These are phyloP conservation scores for Acanthamoeba healyi DNA, from an alignment of 208 protist species.

Conservation along the genomic window DNA sequence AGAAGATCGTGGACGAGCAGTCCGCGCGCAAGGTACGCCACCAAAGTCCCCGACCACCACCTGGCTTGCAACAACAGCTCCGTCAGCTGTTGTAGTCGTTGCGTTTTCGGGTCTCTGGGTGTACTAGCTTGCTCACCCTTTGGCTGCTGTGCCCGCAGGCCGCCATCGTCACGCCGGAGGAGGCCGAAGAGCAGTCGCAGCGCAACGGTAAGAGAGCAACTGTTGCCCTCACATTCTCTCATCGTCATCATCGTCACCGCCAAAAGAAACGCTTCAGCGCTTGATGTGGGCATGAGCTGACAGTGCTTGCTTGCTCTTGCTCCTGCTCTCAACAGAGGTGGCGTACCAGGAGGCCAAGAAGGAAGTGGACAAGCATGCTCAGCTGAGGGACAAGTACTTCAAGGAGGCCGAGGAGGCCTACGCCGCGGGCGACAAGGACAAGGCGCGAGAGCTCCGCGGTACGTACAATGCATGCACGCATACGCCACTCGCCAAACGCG, in stretches of 20 bases:
- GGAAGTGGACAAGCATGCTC: conserved; percentile 48
- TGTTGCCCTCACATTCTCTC: not conserved
- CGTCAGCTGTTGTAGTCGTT: not conserved
- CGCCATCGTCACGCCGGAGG: conserved; percentile 25
- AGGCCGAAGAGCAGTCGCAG: conserved; percentile 32
- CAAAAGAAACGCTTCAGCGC: too few species aligned
- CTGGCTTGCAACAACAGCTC: not conserved
- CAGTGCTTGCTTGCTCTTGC: not conserved
- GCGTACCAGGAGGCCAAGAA: conserved; percentile 60
- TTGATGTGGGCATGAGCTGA: not conserved
- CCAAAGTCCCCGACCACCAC: not conserved
- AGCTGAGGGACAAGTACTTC: conserved; percentile 67
- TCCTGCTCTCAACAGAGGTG: not conserved
- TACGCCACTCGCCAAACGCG: not conserved
- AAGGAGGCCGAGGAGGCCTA: conserved; percentile 67
- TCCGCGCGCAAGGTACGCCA: conserved; percentile 17
- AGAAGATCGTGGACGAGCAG: conserved; percentile 53
- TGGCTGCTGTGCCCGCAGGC: not conserved
- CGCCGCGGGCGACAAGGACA: conserved; percentile 32
- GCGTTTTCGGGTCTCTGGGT: not conserved
- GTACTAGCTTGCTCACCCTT: not conserved
- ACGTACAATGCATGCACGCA: too few species aligned
- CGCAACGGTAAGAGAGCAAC: not conserved
- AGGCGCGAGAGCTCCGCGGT: conserved; percentile 28
- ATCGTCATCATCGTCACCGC: too few species aligned